Conservation (phyloP, 2,329 filamentous ascomycete species). For the Lecanicillium sp. region DNA sequence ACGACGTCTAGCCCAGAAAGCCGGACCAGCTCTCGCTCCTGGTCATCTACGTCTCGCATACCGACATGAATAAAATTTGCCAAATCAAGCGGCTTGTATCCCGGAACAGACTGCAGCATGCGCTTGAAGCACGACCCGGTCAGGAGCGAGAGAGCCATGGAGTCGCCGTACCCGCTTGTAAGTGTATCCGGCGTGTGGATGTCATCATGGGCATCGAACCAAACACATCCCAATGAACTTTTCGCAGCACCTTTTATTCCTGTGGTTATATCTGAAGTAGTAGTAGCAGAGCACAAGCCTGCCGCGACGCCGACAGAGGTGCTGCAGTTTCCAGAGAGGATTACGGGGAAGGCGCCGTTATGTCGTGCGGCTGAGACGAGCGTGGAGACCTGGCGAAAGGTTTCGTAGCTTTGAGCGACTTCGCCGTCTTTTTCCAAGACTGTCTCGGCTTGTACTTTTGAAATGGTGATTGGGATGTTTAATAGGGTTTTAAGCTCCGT, state of each 20-base stretch:
- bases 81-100: conserved; percentile 13
- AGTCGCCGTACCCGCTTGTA: conserved; percentile 18
- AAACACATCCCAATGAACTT: conserved; percentile 27
- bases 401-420: conserved; percentile 29
- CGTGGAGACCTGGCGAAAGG: conserved; percentile 26
- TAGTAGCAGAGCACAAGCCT: conserved; percentile 18
- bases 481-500: conserved; percentile 15
- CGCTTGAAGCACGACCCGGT: conserved; percentile 17
- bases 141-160: conserved; percentile 19
- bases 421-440: conserved; percentile 30
- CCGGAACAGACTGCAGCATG: conserved; percentile 13
- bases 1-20: conserved; percentile 20
- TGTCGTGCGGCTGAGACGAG: conserved; percentile 19
- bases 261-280: conserved; percentile 9
- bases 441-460: conserved; percentile 16
- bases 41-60: conserved; percentile 19
- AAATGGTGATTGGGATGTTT: conserved; percentile 13
- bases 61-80: conserved; percentile 15
- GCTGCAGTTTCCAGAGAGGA: conserved; percentile 31
- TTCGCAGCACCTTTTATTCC: no score
- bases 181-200: conserved; percentile 20
- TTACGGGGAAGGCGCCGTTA: conserved; percentile 24
- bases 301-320: conserved; percentile 26
- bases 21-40: conserved; percentile 21
- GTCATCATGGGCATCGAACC: conserved; percentile 36